Percentiles rank a stretch among this genome's conserved stretches.
These are phyloP conservation scores for Orbilia ellipsospora DNA, from an alignment of 2,329 filamentous ascomycete genomes.

Conservation along the genomic window DNA sequence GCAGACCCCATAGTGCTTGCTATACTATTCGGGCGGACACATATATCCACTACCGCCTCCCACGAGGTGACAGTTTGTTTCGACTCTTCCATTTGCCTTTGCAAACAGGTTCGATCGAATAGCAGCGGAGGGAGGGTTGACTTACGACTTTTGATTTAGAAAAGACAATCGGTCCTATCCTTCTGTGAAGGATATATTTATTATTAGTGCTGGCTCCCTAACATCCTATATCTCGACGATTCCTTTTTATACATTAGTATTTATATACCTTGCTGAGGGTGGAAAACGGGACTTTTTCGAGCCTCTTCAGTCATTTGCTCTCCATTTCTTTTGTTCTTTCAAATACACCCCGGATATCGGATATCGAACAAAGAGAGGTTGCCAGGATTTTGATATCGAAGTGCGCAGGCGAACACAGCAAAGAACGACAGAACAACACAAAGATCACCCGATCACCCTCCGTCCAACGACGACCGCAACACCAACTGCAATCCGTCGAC, in stretches of 20 bases:
- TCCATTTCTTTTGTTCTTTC: slow-evolving; percentile 8
- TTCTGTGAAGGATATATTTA: slow-evolving; percentile 52
- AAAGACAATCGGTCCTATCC: slow-evolving; percentile 45
- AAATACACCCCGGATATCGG: background rate
- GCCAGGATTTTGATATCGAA: slow-evolving; percentile 36
- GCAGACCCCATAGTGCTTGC: slow-evolving; percentile 30
- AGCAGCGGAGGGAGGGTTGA: slow-evolving; percentile 34
- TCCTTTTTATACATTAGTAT: slow-evolving; percentile 18
- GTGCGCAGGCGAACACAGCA: too few relatives aligned
- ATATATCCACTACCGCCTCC: slow-evolving; percentile 54
- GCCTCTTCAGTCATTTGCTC: slow-evolving; percentile 14
- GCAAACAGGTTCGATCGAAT: slow-evolving; percentile 52
- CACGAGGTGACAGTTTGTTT: slow-evolving; percentile 52
- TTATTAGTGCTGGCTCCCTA: slow-evolving; percentile 40
- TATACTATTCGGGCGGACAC: slow-evolving; percentile 44
- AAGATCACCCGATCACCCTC: too few relatives aligned
- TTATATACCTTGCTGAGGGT: slow-evolving; percentile 4
- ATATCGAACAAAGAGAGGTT: slow-evolving; percentile 3
- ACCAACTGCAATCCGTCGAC: slow-evolving; percentile 20
- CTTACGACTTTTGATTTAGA: slow-evolving; percentile 18
- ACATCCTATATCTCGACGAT: slow-evolving; percentile 29
- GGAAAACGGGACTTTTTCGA: slow-evolving; percentile 23
- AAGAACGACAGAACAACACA: too few relatives aligned
- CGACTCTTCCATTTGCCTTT: slow-evolving; percentile 55
- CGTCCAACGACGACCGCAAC: slow-evolving; percentile 16